Percentiles rank a stretch among this genome's conserved stretches.
Conservation (phyloP, 1,139 yeast genomes). For the Nakaseomyces uthaithaninus region DNA sequence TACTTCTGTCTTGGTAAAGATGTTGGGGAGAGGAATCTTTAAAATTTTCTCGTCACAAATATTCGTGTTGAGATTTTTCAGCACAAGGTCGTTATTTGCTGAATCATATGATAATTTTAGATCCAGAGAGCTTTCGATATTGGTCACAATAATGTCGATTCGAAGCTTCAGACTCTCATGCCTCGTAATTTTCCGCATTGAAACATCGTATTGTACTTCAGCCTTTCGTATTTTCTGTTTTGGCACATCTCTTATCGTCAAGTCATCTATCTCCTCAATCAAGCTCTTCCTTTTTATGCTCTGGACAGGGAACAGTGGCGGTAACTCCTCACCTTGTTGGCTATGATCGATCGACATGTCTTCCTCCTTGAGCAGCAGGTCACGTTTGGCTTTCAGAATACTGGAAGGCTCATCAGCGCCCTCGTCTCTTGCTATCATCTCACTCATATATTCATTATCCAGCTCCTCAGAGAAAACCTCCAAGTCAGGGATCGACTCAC, state of each 20-base stretch:
- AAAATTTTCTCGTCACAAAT: neutral
- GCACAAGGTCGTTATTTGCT: neutral
- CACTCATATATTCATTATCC: slow-evolving; percentile 14
- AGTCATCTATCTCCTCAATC: slow-evolving; percentile 8
- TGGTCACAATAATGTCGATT: neutral
- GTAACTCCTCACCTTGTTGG: slow-evolving; percentile 11
- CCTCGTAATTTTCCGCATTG: neutral
- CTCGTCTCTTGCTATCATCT: slow-evolving; percentile 14
- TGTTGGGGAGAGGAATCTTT: slow-evolving; percentile 1
- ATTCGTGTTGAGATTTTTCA: neutral
- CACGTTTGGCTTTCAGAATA: slow-evolving; percentile 15
- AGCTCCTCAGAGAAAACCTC: slow-evolving; percentile 20
- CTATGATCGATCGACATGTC: slow-evolving; percentile 8
- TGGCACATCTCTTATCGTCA: neutral
- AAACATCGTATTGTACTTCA: neutral
- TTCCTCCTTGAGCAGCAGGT: slow-evolving; percentile 11
- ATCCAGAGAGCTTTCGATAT: neutral
- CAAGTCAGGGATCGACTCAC: slow-evolving; percentile 32
- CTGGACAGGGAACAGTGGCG: slow-evolving; percentile 18
- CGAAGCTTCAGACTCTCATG: neutral
- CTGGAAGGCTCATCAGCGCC: slow-evolving; percentile 15
- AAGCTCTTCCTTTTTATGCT: neutral
- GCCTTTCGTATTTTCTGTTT: neutral
- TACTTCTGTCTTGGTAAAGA: neutral
- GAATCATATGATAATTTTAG: slow-evolving; percentile 1